A percentile compares a stretch with the other conserved stretches of the same genome.
Conservation (phyloP, 345 rosid species). For the Chamaenerion angustifolium region DNA sequence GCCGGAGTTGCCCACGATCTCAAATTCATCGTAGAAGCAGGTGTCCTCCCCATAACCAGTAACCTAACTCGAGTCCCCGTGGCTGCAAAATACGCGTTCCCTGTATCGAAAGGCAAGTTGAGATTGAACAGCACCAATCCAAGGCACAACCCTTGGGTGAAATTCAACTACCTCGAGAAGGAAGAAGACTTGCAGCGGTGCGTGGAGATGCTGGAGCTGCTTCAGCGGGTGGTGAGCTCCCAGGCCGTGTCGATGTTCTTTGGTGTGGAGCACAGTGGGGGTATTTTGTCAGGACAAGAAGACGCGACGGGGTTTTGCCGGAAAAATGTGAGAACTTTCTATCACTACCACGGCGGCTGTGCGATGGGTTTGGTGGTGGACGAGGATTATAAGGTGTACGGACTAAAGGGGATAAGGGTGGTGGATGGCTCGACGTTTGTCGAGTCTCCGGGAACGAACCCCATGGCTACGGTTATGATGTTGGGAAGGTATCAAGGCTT, state of each 20-base stretch:
- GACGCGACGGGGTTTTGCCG: slow-evolving; percentile 40
- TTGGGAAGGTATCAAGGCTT: slow-evolving; percentile 71
- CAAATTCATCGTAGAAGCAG: slow-evolving; percentile 41
- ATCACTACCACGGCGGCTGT: slow-evolving; percentile 63
- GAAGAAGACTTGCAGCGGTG: slow-evolving; percentile 39
- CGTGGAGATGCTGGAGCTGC: slow-evolving; percentile 34
- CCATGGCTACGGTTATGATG: slow-evolving; percentile 68
- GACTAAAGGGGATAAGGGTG: slow-evolving; percentile 42
- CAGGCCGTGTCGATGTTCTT: slow-evolving; percentile 31
- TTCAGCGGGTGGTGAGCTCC: slow-evolving; percentile 41
- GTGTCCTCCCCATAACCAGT: slow-evolving; percentile 25
- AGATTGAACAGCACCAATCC: slow-evolving; percentile 33
- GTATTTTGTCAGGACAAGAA: slow-evolving; percentile 14
- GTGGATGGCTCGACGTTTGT: slow-evolving; percentile 60
- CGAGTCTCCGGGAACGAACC: slow-evolving; percentile 76
- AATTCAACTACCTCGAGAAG: slow-evolving; percentile 49
- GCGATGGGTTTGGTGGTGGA: slow-evolving; percentile 46
- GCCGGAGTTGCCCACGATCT: slow-evolving; percentile 39
- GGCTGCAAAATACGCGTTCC: slow-evolving; percentile 49
- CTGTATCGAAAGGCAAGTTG: slow-evolving; percentile 52
- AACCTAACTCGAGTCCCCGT: slow-evolving; percentile 40
- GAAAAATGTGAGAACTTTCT: slow-evolving; percentile 49
- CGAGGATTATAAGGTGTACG: slow-evolving; percentile 32
- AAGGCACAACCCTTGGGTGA: slow-evolving; percentile 46
- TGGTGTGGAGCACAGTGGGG: slow-evolving; percentile 18